Percentiles rank a stretch among this genome's conserved stretches.
Evolutionary conservation across 352 stramenopile genomes (phyloP).

Genomic region (Globisporangium camurandrum): DNA sequence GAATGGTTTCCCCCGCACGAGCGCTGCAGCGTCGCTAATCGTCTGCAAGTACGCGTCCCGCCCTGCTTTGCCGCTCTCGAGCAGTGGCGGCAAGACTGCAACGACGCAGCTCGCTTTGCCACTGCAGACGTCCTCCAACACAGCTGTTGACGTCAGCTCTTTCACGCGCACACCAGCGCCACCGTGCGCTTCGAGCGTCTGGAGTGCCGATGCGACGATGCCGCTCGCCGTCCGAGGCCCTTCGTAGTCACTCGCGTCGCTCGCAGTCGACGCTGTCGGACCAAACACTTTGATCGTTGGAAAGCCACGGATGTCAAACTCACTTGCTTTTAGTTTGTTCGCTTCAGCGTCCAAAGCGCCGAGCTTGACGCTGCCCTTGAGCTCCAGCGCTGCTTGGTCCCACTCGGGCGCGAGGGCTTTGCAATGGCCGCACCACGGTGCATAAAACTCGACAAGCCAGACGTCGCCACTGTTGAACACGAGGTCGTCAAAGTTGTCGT

Average conservation of each 20-base stretch:
- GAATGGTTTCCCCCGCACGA: constrained; percentile 86
- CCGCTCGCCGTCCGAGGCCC: constrained; percentile 75
- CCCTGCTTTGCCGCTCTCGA: constrained; percentile 76
- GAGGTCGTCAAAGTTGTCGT: constrained; percentile 88
- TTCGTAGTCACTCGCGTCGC: constrained; percentile 80
- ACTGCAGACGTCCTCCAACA: constrained; percentile 76
- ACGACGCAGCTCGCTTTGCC: constrained; percentile 89
- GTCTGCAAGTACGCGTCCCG: constrained; percentile 82
- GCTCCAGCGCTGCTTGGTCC: constrained; percentile 83
- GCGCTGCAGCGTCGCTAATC: constrained; percentile 75
- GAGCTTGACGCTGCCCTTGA: constrained; percentile 87
- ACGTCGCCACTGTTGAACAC: constrained; percentile 88
- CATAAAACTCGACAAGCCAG: constrained; percentile 91
- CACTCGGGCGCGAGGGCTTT: constrained; percentile 89
- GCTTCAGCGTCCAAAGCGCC: constrained; percentile 90
- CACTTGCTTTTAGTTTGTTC: constrained; percentile 83
- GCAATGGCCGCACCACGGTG: constrained; percentile 90
- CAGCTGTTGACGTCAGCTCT: constrained; percentile 57
- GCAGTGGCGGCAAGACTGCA: constrained; percentile 85
- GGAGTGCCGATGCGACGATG: constrained; percentile 75
- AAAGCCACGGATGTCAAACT: constrained; percentile 91
- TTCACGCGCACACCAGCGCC: constrained; percentile 71
- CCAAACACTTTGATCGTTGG: constrained; percentile 95
- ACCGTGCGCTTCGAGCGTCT: constrained; percentile 62
- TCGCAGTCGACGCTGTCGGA: constrained; percentile 40